Conservation (phyloP, 1,139 yeast genomes). For the Keqinozyma sinolaborantium region DNA sequence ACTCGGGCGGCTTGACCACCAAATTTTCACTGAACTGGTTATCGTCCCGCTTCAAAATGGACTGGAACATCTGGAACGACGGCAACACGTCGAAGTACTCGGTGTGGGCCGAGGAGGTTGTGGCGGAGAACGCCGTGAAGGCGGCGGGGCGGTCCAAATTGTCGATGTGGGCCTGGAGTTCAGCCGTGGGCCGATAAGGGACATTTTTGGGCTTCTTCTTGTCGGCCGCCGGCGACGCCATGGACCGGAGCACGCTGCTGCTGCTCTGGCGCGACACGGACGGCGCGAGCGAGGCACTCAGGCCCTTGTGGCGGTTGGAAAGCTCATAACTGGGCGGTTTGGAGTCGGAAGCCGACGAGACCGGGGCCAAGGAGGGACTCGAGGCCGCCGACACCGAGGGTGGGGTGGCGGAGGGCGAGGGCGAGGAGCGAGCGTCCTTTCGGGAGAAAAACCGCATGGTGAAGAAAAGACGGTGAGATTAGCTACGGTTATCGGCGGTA, state of each 20-base stretch:
- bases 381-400: no score
- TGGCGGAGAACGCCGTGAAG: conserved; percentile 18
- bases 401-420: no score
- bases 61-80: conserved; percentile 61
- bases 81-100: conserved; percentile 56
- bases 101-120: conserved; percentile 31
- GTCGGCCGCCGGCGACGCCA: no score
- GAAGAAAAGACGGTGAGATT: no score
- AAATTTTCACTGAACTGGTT: conserved; percentile 39
- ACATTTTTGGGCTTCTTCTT: conserved; percentile 14
- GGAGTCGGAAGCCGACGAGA: neutral
- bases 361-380: neutral
- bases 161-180: conserved; percentile 36
- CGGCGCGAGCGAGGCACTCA: no score
- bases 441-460: no score
- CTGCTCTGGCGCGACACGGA: neutral
- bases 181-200: conserved; percentile 34
- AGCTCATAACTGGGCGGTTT: neutral
- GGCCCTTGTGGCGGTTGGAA: no score
- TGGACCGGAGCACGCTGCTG: neutral
- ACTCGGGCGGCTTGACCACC: conserved; percentile 35
- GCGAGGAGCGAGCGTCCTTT: no score
- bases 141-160: conserved; percentile 11
- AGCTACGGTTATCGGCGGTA: no score
- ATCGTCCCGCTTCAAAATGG: conserved; percentile 48